phyloP scores from a whole-genome alignment of 78 protist species.

The Dictyostelium purpureum region DNA sequence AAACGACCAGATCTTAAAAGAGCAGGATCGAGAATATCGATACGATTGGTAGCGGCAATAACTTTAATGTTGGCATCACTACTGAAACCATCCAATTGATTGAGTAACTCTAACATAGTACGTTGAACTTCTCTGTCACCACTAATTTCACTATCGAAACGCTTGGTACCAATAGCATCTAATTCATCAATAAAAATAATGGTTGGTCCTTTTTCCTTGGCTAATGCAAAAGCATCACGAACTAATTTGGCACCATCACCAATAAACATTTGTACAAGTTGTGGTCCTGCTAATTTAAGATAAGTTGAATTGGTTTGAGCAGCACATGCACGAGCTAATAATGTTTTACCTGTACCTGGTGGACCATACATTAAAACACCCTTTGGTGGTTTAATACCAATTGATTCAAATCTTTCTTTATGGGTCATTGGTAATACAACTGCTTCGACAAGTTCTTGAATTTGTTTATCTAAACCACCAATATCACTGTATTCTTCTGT shows the following conservation, averaged over 20 bases:
- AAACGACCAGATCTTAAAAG: slow-evolving; percentile 98
- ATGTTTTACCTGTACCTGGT: slow-evolving; percentile 98
- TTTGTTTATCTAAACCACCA: slow-evolving; percentile 99
- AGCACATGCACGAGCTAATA: slow-evolving; percentile 99
- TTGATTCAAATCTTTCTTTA: slow-evolving; percentile 91
- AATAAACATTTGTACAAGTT: slow-evolving; percentile 99
- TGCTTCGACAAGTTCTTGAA: slow-evolving; percentile 97
- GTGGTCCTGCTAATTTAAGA: slow-evolving; percentile 99
- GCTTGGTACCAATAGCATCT: slow-evolving; percentile 99
- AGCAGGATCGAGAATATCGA: slow-evolving; percentile 99
- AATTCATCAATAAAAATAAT: slow-evolving; percentile 99
- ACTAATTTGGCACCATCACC: slow-evolving; percentile 99
- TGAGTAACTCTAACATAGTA: slow-evolving; percentile 99
- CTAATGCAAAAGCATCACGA: slow-evolving; percentile 99
- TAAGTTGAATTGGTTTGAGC: slow-evolving; percentile 98
- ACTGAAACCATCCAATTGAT: slow-evolving; percentile 99
- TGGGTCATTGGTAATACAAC: slow-evolving; percentile 98
- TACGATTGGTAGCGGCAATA: slow-evolving; percentile 99
- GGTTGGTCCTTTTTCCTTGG: slow-evolving; percentile 98
- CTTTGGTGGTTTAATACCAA: slow-evolving; percentile 92
- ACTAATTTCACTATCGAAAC: slow-evolving; percentile 95
- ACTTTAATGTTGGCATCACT: slow-evolving; percentile 96
- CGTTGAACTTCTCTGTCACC: slow-evolving; percentile 99
- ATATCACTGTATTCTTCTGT: slow-evolving; percentile 97
- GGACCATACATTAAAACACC: slow-evolving; percentile 97